phyloP scores from a whole-genome alignment of 2,329 filamentous ascomycete species.

The Aphanoascus verrucosus region DNA sequence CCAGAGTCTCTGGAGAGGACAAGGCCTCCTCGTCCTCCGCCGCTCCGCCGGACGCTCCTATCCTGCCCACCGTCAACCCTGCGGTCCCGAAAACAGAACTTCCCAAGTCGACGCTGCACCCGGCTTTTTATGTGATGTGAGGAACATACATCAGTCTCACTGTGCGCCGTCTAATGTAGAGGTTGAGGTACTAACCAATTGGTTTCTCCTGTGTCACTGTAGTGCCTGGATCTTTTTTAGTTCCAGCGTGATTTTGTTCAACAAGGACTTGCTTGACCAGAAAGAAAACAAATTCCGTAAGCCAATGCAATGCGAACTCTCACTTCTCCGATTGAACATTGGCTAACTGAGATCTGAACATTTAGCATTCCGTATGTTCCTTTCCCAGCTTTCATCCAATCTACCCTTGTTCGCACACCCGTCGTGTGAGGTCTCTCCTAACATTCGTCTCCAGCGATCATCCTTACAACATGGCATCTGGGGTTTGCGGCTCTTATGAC shows the following conservation, averaged over 20 bases:
- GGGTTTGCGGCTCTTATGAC: slow-evolving; percentile 89
- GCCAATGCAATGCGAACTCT: slow-evolving; percentile 22
- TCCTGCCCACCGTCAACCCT: slow-evolving; percentile 73
- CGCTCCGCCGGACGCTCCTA: slow-evolving; percentile 40
- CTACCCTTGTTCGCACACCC: slow-evolving; percentile 13
- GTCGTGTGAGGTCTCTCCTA: slow-evolving; percentile 11
- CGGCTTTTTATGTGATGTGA: slow-evolving; percentile 72
- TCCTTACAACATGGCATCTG: slow-evolving; percentile 94
- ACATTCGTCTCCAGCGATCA: slow-evolving; percentile 33
- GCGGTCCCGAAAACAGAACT: slow-evolving; percentile 59
- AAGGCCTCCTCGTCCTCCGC: slow-evolving; percentile 20
- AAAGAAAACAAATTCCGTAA: slow-evolving; percentile 60
- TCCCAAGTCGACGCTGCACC: slow-evolving; percentile 57
- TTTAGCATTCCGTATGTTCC: slow-evolving; percentile 38
- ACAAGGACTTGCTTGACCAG: slow-evolving; percentile 93
- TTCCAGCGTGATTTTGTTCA: slow-evolving; percentile 94
- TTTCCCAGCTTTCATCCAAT: slow-evolving; percentile 2
- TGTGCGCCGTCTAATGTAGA: neutral
- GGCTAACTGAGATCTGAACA: slow-evolving; percentile 5
- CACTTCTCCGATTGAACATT: neutral
- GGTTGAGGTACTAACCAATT: neutral
- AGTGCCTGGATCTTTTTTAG: slow-evolving; percentile 89
- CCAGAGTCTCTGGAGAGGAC: slow-evolving; percentile 65
- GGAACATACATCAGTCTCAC: slow-evolving; percentile 9
- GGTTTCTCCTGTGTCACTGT: slow-evolving; percentile 12